These are phyloP conservation scores for Agaricus subrufescens DNA, from an alignment of 768 basidiomycete genomes.

Conservation along the genomic window DNA sequence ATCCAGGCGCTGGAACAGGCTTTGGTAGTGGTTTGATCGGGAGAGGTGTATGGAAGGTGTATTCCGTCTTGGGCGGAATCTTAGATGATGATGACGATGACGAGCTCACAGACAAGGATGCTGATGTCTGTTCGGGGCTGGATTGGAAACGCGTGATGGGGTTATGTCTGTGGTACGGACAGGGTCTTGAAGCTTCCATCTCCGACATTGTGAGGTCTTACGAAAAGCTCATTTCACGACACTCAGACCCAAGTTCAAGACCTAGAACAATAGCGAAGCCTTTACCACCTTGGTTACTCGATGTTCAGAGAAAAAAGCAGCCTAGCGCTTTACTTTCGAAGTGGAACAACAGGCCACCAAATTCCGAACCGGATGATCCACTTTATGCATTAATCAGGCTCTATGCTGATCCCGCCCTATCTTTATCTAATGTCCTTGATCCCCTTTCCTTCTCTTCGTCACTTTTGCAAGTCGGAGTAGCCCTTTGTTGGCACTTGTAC, in stretches of 20 bases:
- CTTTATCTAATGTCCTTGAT: conserved; percentile 61
- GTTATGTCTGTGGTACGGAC: conserved; percentile 84
- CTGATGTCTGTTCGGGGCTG: conserved; percentile 58
- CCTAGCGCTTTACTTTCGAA: conserved; percentile 3
- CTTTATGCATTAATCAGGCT: conserved; percentile 81
- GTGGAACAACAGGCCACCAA: conserved; percentile 12
- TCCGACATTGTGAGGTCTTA: conserved; percentile 65
- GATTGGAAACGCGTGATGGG: conserved; percentile 97
- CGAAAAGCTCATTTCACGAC: conserved; percentile 33
- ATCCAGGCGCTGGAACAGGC: conserved; percentile 30
- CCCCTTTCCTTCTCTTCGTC: conserved; percentile 74
- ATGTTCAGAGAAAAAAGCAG: conserved; percentile 28
- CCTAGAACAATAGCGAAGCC: conserved; percentile 48
- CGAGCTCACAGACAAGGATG: conserved; percentile 38
- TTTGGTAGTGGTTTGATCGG: conserved; percentile 35
- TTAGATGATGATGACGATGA: conserved; percentile 58
- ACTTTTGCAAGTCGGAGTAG: conserved; percentile 67
- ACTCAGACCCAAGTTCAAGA: conserved; percentile 39
- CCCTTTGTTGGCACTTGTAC: conserved; percentile 88
- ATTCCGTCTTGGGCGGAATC: conserved; percentile 75
- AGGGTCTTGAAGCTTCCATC: conserved; percentile 66
- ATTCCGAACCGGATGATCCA: conserved; percentile 46
- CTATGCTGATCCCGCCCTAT: conserved; percentile 66
- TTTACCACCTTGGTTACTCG: conserved; percentile 10
- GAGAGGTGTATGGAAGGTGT: conserved; percentile 68